Percentiles rank a stretch among this genome's conserved stretches.
Evolutionary conservation across 2,329 filamentous ascomycete genomes (phyloP).

Genomic region (Phialophora expanda): DNA sequence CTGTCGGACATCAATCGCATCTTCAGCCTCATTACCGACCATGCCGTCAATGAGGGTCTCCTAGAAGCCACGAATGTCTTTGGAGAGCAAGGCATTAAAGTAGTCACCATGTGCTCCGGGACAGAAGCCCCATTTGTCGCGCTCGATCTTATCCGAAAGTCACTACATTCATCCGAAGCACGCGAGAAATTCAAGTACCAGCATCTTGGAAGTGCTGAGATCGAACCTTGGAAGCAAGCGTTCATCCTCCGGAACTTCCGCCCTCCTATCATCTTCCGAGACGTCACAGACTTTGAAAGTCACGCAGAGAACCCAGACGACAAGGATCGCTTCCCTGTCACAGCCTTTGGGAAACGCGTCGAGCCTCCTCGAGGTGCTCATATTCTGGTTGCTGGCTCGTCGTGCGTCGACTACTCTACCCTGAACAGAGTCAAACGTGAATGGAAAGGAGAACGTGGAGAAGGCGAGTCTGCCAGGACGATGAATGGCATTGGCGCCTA

Average conservation of each 20-base stretch:
- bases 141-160: slow-evolving; percentile 61
- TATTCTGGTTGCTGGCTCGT: slow-evolving; percentile 72
- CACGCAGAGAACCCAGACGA: slow-evolving; percentile 45
- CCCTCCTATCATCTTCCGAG: slow-evolving; percentile 60
- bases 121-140: slow-evolving; percentile 76
- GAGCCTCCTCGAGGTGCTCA: slow-evolving; percentile 65
- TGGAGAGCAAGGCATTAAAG: slow-evolving; percentile 51
- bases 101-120: slow-evolving; percentile 78
- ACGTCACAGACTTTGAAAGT: slow-evolving; percentile 62
- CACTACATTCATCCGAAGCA: slow-evolving; percentile 43
- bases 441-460: slow-evolving; percentile 48
- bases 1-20: slow-evolving; percentile 55
- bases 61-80: slow-evolving; percentile 45
- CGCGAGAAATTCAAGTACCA: slow-evolving; percentile 51
- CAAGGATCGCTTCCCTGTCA: slow-evolving; percentile 51
- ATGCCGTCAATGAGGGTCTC: slow-evolving; percentile 39
- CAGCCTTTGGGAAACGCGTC: slow-evolving; percentile 67
- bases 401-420: slow-evolving; percentile 75
- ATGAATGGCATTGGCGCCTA: slow-evolving; percentile 68
- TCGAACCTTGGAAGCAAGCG: slow-evolving; percentile 67
- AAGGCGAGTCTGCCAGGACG: slow-evolving; percentile 69
- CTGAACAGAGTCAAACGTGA: slow-evolving; percentile 65
- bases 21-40: slow-evolving; percentile 54
- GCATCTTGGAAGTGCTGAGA: slow-evolving; percentile 68
- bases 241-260: slow-evolving; percentile 67